Conservation (phyloP, 2,329 filamentous ascomycete genomes). For the Erysiphe pulchra region DNA sequence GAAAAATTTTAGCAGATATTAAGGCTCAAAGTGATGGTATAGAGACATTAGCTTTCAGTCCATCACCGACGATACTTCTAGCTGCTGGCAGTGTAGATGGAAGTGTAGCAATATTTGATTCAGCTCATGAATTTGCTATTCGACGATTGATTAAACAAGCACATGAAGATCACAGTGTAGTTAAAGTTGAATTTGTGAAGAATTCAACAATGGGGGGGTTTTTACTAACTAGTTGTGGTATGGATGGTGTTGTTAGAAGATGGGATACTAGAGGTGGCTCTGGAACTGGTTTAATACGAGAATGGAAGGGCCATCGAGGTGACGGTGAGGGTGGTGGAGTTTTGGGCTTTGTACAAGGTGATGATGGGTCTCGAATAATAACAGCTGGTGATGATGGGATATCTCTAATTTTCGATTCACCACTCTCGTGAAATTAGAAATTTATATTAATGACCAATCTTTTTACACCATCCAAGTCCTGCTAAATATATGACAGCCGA, state of each 20-base stretch:
- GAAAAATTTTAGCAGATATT: slow-evolving; percentile 57
- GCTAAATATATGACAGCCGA: no score
- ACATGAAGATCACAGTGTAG: slow-evolving; percentile 71
- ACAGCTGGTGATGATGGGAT: slow-evolving; percentile 78
- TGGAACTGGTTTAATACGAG: slow-evolving; percentile 45
- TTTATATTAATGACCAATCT: no score
- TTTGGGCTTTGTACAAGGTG: slow-evolving; percentile 65
- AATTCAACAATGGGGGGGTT: slow-evolving; percentile 24
- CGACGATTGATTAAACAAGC: slow-evolving; percentile 57
- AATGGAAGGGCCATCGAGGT: slow-evolving; percentile 77
- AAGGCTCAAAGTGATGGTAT: slow-evolving; percentile 58
- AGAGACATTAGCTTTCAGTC: slow-evolving; percentile 47
- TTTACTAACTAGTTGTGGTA: slow-evolving; percentile 66
- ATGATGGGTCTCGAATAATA: slow-evolving; percentile 44
- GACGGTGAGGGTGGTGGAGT: slow-evolving; percentile 73
- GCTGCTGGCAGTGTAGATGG: slow-evolving; percentile 46
- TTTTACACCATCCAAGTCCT: no score
- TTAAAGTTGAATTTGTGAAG: slow-evolving; percentile 72
- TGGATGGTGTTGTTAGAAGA: slow-evolving; percentile 71
- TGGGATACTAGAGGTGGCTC: slow-evolving; percentile 61
- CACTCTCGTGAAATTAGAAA: background rate
- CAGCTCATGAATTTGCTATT: slow-evolving; percentile 64
- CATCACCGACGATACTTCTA: slow-evolving; percentile 25
- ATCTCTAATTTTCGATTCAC: slow-evolving; percentile 36
- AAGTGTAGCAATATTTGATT: slow-evolving; percentile 68